These are phyloP conservation scores for Alternaria hordeiaustralica DNA, from an alignment of 2,329 filamentous ascomycete genomes.

Conservation along the genomic window DNA sequence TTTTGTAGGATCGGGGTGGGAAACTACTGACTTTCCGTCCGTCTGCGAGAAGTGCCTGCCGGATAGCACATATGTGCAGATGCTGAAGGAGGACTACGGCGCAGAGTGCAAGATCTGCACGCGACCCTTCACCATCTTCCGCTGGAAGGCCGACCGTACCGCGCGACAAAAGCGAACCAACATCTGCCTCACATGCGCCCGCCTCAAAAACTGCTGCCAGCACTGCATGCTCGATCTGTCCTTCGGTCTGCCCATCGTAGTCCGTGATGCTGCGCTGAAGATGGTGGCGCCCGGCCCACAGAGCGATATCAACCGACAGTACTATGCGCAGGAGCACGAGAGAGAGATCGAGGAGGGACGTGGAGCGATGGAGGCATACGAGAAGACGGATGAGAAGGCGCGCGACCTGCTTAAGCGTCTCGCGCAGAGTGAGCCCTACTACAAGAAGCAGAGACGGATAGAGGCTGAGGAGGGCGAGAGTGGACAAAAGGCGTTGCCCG, in stretches of 20 bases:
- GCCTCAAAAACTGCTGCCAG: constrained; percentile 98
- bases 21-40: constrained; percentile 88
- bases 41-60: constrained; percentile 93
- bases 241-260: constrained; percentile 92
- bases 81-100: constrained; percentile 97
- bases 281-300: constrained; percentile 95
- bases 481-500: constrained; percentile 53
- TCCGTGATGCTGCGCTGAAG: constrained; percentile 94
- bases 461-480: constrained; percentile 60
- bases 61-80: constrained; percentile 97
- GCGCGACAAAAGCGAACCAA: constrained; percentile 91
- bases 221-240: constrained; percentile 98
- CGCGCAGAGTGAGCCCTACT: constrained; percentile 93
- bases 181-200: constrained; percentile 94
- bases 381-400: constrained; percentile 97
- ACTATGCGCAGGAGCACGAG: constrained; percentile 97
- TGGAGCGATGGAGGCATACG: constrained; percentile 82
- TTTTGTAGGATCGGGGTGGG: constrained; percentile 69
- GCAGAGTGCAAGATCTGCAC: constrained; percentile 79
- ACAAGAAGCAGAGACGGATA: constrained; percentile 81
- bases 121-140: constrained; percentile 92
- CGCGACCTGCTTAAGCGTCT: constrained; percentile 83
- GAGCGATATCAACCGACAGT: constrained; percentile 93
- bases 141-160: constrained; percentile 91
- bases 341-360: constrained; percentile 91